A percentile compares a stretch with the other conserved stretches of the same genome.
phyloP scores from a whole-genome alignment of 495 filamentous ascomycete species.

The Hyaloscypha hepaticicola region DNA sequence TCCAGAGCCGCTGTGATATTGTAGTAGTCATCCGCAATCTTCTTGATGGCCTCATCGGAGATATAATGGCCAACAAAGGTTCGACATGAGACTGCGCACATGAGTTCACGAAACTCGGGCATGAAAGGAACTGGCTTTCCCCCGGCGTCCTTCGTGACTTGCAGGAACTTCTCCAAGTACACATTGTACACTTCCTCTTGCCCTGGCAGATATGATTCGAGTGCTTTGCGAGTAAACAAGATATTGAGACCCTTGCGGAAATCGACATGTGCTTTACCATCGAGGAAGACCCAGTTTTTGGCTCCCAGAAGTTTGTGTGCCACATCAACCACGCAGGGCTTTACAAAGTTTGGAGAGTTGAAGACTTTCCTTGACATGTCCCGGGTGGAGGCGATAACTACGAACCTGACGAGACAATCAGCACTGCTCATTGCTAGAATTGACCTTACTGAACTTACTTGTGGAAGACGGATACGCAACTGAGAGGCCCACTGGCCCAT shows the following conservation, averaged over 20 bases:
- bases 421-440: neutral
- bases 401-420: slow-evolving; percentile 65
- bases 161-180: slow-evolving; percentile 77
- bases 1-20: slow-evolving; percentile 94
- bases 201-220: slow-evolving; percentile 85
- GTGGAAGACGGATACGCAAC: slow-evolving; percentile 98
- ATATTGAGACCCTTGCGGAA: slow-evolving; percentile 96
- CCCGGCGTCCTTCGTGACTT: slow-evolving; percentile 66
- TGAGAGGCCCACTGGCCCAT: slow-evolving; percentile 87
- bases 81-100: slow-evolving; percentile 91
- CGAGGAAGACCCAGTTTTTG: slow-evolving; percentile 96
- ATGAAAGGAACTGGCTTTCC: slow-evolving; percentile 83
- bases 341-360: slow-evolving; percentile 90
- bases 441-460: slow-evolving; percentile 64
- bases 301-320: slow-evolving; percentile 92
- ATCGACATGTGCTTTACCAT: slow-evolving; percentile 92
- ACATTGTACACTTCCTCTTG: slow-evolving; percentile 88
- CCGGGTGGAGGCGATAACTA: slow-evolving; percentile 93
- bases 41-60: slow-evolving; percentile 82
- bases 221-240: slow-evolving; percentile 87
- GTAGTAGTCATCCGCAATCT: slow-evolving; percentile 96
- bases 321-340: slow-evolving; percentile 94
- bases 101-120: slow-evolving; percentile 89
- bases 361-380: slow-evolving; percentile 97
- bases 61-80: slow-evolving; percentile 98